Evolutionary conservation across 768 basidiomycete species (phyloP).

Genomic region (Lactarius vividus): DNA sequence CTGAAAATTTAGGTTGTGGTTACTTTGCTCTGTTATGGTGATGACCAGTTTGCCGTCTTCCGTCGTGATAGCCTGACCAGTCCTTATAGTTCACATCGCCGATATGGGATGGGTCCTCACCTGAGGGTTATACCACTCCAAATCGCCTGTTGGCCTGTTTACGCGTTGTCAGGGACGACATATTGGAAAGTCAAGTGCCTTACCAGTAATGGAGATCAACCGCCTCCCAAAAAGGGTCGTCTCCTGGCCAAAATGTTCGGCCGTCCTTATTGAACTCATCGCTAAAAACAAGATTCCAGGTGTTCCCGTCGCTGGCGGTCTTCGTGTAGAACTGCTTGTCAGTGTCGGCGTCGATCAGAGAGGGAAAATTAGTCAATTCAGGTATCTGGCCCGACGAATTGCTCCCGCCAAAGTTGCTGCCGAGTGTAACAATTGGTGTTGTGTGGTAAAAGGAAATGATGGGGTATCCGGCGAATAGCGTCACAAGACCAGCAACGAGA

Average conservation of each 20-base stretch:
- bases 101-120: constrained; percentile 37
- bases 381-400: constrained; percentile 90
- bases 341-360: constrained; percentile 76
- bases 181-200: constrained; percentile 17
- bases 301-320: constrained; percentile 70
- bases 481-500: constrained; percentile 64
- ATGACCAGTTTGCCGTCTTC: constrained; percentile 75
- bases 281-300: constrained; percentile 83
- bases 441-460: constrained; percentile 57
- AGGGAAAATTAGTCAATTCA: constrained; percentile 59
- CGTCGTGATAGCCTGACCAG: constrained; percentile 62
- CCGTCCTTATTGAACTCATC: constrained; percentile 79
- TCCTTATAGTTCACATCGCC: constrained; percentile 11
- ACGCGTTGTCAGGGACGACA: constrained; percentile 2
- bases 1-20: constrained; percentile 80
- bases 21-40: constrained; percentile 65
- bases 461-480: constrained; percentile 87
- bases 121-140: constrained; percentile 83
- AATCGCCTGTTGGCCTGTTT: constrained; percentile 60
- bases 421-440: constrained; percentile 31
- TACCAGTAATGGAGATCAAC: constrained; percentile 82
- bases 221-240: constrained; percentile 85
- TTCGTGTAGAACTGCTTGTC: constrained; percentile 54
- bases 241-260: constrained; percentile 75
- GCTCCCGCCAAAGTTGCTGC: constrained; percentile 87